Conservation (phyloP, 2,329 filamentous ascomycete species). For the Xylaria sp. region DNA sequence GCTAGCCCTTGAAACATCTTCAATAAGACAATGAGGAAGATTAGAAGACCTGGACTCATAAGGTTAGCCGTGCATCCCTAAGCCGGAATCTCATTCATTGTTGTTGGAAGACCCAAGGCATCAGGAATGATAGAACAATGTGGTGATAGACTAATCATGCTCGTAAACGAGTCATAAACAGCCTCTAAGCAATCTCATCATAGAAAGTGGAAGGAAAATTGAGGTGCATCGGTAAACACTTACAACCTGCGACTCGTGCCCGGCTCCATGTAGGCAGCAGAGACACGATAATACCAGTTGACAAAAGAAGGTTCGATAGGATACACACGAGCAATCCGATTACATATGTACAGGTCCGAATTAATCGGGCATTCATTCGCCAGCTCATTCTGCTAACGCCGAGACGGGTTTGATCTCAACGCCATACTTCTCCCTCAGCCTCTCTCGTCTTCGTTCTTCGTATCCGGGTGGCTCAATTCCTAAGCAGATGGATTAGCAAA, state of each 20-base stretch:
- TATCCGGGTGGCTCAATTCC: slow-evolving; percentile 85
- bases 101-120: slow-evolving; percentile 8
- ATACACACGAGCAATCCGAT: slow-evolving; percentile 40
- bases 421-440: slow-evolving; percentile 87
- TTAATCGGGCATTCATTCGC: slow-evolving; percentile 10
- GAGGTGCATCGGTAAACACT: not conserved
- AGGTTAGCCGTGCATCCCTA: slow-evolving; percentile 5
- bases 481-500: slow-evolving; percentile 51
- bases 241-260: slow-evolving; percentile 35
- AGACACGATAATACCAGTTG: slow-evolving; percentile 25
- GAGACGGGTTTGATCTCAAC: slow-evolving; percentile 80
- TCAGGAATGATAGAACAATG: slow-evolving; percentile 52
- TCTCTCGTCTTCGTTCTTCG: slow-evolving; percentile 82
- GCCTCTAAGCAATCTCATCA: slow-evolving; percentile 53
- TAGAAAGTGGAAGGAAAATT: slow-evolving; percentile 29
- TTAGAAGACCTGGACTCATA: slow-evolving; percentile 1
- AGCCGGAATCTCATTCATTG: not conserved
- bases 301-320: slow-evolving; percentile 23
- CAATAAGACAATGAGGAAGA: not conserved
- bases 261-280: slow-evolving; percentile 10
- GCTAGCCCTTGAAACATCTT: not conserved
- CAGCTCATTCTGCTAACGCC: slow-evolving; percentile 57
- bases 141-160: slow-evolving; percentile 51
- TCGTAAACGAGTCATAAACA: slow-evolving; percentile 53
- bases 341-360: slow-evolving; percentile 45